Evolutionary conservation across 116 monocot species (phyloP).

Genomic region (Cymodocea nodosa): DNA sequence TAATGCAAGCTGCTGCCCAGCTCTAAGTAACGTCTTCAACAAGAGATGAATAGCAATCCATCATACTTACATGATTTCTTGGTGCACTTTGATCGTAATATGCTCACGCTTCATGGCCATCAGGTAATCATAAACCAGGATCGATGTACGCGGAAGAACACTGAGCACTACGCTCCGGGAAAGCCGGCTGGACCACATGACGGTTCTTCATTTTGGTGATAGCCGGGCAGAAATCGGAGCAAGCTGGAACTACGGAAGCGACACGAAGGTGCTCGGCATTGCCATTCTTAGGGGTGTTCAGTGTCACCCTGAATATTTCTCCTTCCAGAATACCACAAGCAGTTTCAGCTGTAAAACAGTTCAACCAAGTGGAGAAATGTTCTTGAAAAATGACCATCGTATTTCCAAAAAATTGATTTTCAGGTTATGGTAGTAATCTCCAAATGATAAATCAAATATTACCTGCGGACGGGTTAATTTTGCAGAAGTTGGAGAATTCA

Average conservation of each 20-base stretch:
- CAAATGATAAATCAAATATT: background rate
- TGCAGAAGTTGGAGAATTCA: slow-evolving; percentile 45
- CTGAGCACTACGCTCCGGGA: background rate
- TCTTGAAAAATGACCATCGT: background rate
- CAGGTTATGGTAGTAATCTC: background rate
- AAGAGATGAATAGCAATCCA: background rate
- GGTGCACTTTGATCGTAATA: background rate
- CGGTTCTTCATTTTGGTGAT: slow-evolving; percentile 12
- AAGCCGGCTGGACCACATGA: background rate
- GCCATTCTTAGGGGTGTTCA: slow-evolving; percentile 34
- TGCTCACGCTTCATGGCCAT: too few species aligned
- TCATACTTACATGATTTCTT: background rate
- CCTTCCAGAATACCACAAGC: slow-evolving; percentile 33
- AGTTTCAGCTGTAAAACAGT: slow-evolving; percentile 3
- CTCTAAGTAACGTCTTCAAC: background rate
- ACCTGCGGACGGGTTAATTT: slow-evolving; percentile 26
- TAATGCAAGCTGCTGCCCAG: too few species aligned
- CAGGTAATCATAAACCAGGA: background rate
- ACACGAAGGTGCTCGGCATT: slow-evolving; percentile 61
- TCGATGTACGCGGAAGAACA: background rate
- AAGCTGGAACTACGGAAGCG: slow-evolving; percentile 34
- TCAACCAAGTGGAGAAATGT: background rate
- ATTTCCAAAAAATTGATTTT: background rate
- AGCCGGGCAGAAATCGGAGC: slow-evolving; percentile 43
- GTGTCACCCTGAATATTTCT: slow-evolving; percentile 51